These are phyloP conservation scores for Penicillium hordei DNA, from an alignment of 2,329 filamentous ascomycete genomes.

Conservation along the genomic window DNA sequence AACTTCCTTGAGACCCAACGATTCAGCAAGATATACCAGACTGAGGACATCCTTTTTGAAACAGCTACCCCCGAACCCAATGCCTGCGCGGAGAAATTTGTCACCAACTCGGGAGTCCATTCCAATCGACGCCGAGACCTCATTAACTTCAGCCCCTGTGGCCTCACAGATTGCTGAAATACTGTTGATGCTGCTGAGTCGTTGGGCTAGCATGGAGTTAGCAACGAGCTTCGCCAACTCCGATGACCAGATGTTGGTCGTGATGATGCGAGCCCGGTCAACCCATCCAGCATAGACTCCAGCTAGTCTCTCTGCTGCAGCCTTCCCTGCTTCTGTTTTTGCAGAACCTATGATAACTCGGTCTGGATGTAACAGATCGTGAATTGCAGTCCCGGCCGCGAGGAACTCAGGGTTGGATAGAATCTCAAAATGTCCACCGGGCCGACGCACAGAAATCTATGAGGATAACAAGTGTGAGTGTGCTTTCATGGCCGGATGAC, in stretches of 20 bases:
- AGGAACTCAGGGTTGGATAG: constrained; percentile 81
- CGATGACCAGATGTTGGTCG: constrained; percentile 72
- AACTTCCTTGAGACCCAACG: constrained; percentile 67
- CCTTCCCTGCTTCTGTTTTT: constrained; percentile 58
- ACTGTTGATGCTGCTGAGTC: constrained; percentile 77
- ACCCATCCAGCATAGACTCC: constrained; percentile 71
- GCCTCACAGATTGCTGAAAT: constrained; percentile 75
- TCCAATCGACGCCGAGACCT: constrained; percentile 67
- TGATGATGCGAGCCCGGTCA: constrained; percentile 64
- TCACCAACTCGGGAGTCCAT: constrained; percentile 69
- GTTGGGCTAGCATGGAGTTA: constrained; percentile 77
- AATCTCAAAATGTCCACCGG: constrained; percentile 68
- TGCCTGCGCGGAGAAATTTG: constrained; percentile 69
- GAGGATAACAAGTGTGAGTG: constrained; percentile 1
- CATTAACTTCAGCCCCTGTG: constrained; percentile 70
- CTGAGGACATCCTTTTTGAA: constrained; percentile 78
- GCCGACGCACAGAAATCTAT: constrained; percentile 44
- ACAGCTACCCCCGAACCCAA: constrained; percentile 77
- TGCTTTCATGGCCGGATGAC: background rate
- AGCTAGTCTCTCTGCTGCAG: constrained; percentile 63
- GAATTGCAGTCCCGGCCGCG: constrained; percentile 72
- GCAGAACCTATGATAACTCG: constrained; percentile 72
- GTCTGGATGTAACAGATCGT: constrained; percentile 68
- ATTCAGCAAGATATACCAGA: constrained; percentile 71
- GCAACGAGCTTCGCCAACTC: constrained; percentile 76